Percentiles rank a stretch among this genome's conserved stretches.
These are phyloP conservation scores for Pyrus bretschneideri DNA, from an alignment of 306 rosid genomes.

Conservation along the genomic window DNA sequence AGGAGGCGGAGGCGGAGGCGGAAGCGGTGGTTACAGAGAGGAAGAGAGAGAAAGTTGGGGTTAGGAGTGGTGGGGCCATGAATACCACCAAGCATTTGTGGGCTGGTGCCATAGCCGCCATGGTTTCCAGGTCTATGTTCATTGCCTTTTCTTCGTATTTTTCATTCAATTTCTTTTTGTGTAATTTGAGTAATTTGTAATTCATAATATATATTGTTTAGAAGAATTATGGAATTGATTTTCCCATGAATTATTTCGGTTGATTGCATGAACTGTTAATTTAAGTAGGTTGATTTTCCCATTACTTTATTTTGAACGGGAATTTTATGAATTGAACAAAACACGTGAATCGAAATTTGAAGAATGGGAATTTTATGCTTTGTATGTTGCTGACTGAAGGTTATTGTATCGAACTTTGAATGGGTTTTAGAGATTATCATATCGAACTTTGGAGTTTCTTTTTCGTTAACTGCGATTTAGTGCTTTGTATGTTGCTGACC, in stretches of 20 bases:
- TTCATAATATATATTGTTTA: not conserved
- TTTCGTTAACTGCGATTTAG: not conserved
- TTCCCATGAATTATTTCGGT: not conserved
- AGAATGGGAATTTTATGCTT: not conserved
- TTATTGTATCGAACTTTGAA: too few relatives aligned
- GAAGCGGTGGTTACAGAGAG: constrained; percentile 26
- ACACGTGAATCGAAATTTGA: not conserved
- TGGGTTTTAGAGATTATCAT: not conserved
- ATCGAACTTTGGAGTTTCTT: not conserved
- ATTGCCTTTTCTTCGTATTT: not conserved
- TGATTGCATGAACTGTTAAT: not conserved
- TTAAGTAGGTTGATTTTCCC: not conserved
- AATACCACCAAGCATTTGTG: constrained; percentile 87
- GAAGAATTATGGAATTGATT: not conserved
- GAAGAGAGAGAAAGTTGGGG: constrained; percentile 30
- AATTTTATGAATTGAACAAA: not conserved
- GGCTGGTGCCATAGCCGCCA: constrained; percentile 97
- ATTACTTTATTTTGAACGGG: not conserved
- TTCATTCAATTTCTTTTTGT: not conserved
- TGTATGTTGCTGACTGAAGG: too few relatives aligned
- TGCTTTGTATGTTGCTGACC: not conserved
- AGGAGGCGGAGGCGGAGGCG: constrained; percentile 23
- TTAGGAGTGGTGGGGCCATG: constrained; percentile 50
- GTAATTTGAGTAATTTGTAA: not conserved
- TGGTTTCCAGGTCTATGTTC: constrained; percentile 79